phyloP scores from a whole-genome alignment of 148 eudicot genomes.

The Arbutus unedo region DNA sequence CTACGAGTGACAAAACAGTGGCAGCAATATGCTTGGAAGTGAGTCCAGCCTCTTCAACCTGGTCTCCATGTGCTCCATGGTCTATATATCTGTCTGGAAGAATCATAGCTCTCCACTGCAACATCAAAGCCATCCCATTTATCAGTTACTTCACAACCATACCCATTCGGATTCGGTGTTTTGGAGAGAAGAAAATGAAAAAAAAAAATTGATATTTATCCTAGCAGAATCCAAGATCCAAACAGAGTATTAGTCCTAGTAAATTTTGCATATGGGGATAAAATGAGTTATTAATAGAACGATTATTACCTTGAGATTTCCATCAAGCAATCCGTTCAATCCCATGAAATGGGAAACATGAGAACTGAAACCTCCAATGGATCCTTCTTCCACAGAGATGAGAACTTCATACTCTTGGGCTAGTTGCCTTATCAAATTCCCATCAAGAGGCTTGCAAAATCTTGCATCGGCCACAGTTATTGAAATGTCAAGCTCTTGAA shows the following conservation, averaged over 20 bases:
- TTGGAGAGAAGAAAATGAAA: not conserved
- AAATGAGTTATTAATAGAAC: not conserved
- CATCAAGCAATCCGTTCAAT: constrained; percentile 37
- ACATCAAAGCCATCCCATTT: not conserved
- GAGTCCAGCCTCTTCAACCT: constrained; percentile 41
- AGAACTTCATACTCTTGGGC: constrained; percentile 35
- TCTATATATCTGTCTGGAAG: constrained; percentile 45
- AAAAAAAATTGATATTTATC: not conserved
- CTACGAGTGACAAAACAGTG: constrained; percentile 36
- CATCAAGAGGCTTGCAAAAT: constrained; percentile 47
- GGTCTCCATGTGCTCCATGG: constrained; percentile 36
- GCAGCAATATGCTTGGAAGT: constrained; percentile 37
- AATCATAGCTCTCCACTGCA: constrained; percentile 44
- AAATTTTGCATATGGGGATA: not conserved
- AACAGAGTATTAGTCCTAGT: not conserved
- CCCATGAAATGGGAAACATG: constrained; percentile 41
- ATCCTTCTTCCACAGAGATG: constrained; percentile 44
- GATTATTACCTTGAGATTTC: constrained; percentile 35
- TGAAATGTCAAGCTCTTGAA: constrained; percentile 19
- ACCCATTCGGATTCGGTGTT: not conserved
- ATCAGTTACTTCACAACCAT: not conserved
- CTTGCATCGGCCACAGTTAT: constrained; percentile 39
- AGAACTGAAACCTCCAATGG: constrained; percentile 43
- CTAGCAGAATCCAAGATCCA: not conserved
- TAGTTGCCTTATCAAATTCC: constrained; percentile 27